Evolutionary conservation across 1,284 basidiomycete genomes (phyloP).

Genomic region (Marasmius tenuissimus): DNA sequence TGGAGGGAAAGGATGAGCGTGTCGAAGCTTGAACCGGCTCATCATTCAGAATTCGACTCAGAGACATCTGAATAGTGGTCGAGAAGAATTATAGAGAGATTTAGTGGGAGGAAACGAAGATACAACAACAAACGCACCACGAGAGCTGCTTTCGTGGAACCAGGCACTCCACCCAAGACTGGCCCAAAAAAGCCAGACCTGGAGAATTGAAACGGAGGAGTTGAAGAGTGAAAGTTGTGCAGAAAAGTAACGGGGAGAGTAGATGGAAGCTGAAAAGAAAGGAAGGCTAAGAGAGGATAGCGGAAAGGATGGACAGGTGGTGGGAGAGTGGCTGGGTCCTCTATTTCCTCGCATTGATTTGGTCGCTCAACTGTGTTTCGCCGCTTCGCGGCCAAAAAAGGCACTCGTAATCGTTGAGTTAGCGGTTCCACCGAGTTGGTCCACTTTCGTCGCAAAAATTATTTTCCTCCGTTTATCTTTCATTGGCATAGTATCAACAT

Average conservation of each 20-base stretch:
- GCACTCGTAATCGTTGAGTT: not conserved
- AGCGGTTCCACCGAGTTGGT: not conserved
- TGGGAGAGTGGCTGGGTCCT: not conserved
- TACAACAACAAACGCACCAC: not conserved
- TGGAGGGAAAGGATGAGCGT: constrained; percentile 22
- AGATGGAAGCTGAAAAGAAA: not conserved
- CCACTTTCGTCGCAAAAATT: not conserved
- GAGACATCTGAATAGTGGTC: constrained; percentile 49
- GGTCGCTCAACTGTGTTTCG: not conserved
- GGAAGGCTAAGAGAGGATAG: not conserved
- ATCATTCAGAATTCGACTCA: constrained; percentile 75
- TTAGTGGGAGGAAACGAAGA: not conserved
- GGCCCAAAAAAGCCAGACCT: not conserved
- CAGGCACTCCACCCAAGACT: constrained; percentile 3
- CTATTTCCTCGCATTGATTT: not conserved
- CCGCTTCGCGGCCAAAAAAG: not conserved
- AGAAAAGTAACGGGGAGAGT: not conserved
- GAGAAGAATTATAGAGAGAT: not conserved
- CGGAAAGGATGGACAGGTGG: constrained; percentile 1
- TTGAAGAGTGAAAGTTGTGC: not conserved
- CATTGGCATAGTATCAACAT: not conserved
- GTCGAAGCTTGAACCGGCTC: constrained; percentile 42
- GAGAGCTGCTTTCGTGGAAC: constrained; percentile 13
- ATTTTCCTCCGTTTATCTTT: not conserved
- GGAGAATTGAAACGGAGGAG: not conserved